A percentile compares a stretch with the other conserved stretches of the same genome.
Evolutionary conservation across 768 basidiomycete species (phyloP).

Genomic region (Dacryopinax spathularia): DNA sequence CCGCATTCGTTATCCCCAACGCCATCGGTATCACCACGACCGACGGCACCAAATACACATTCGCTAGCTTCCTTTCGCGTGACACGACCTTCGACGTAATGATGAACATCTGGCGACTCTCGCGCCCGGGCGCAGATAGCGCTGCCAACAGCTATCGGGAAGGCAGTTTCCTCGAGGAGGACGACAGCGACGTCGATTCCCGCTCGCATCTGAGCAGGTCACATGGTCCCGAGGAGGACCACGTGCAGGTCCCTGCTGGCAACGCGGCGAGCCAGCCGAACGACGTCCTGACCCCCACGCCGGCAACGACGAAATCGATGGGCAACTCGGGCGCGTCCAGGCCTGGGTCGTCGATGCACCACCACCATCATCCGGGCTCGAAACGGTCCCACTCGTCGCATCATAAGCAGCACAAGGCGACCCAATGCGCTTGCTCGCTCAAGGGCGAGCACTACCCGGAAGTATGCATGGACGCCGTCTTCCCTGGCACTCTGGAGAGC

Average conservation of each 20-base stretch:
- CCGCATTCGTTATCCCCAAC: slow-evolving; percentile 93
- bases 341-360: slow-evolving; percentile 12
- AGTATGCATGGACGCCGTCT: slow-evolving; percentile 55
- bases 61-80: slow-evolving; percentile 89
- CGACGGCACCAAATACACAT: slow-evolving; percentile 66
- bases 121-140: slow-evolving; percentile 43
- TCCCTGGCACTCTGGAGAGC: slow-evolving; percentile 87
- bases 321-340: slow-evolving; percentile 1
- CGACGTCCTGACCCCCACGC: not conserved
- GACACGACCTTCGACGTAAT: slow-evolving; percentile 96
- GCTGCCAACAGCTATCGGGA: slow-evolving; percentile 6
- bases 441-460: slow-evolving; percentile 58
- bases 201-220: slow-evolving; percentile 7
- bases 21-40: slow-evolving; percentile 81
- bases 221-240: not conserved
- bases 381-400: not conserved
- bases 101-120: slow-evolving; percentile 86
- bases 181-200: slow-evolving; percentile 11
- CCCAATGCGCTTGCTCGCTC: slow-evolving; percentile 53
- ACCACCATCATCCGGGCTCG: not conserved
- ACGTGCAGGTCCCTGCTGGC: not conserved
- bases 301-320: not conserved
- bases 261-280: not conserved
- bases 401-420: slow-evolving; percentile 30
- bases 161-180: not conserved